Percentiles rank a stretch among this genome's conserved stretches.
These are phyloP conservation scores for Syncephalastrum contaminatum DNA, from an alignment of 371 early-diverging fungal species.

Conservation along the genomic window DNA sequence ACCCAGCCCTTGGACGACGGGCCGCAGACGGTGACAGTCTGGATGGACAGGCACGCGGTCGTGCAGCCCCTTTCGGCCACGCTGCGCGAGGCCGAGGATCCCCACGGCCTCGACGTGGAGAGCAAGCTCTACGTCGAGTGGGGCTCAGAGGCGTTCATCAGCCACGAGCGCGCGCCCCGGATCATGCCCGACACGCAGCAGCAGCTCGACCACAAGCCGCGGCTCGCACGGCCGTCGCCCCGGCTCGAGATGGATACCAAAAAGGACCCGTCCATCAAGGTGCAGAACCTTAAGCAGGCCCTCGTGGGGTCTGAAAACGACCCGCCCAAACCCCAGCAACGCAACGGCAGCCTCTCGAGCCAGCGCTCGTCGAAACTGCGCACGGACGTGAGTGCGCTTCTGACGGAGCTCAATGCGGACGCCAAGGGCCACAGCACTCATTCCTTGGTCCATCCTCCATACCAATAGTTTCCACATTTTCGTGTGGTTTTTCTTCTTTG, in stretches of 20 bases:
- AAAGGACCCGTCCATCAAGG: conserved; percentile 4
- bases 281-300: conserved; percentile 16
- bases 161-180: conserved; percentile 9
- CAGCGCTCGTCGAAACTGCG: conserved; percentile 5
- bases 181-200: conserved; percentile 5
- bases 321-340: conserved; percentile 6
- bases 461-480: conserved; percentile 3
- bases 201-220: conserved; percentile 14
- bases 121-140: conserved; percentile 46
- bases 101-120: conserved; percentile 43
- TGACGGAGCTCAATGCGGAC: conserved; percentile 11
- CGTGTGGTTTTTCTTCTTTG: too few relatives aligned
- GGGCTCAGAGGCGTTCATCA: conserved; percentile 33
- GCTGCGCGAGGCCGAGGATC: conserved; percentile 32
- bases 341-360: background rate
- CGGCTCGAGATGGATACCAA: background rate
- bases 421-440: conserved; percentile 9
- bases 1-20: conserved; percentile 1
- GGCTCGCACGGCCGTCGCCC: conserved; percentile 10
- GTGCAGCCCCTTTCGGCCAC: conserved; percentile 29
- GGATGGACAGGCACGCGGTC: conserved; percentile 27
- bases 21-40: conserved; percentile 2
- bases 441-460: conserved; percentile 23
- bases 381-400: conserved; percentile 13
- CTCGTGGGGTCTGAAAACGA: conserved; percentile 4